These are phyloP conservation scores for Chlorella sp. DNA, from an alignment of 139 green algal genomes.

Conservation along the genomic window DNA sequence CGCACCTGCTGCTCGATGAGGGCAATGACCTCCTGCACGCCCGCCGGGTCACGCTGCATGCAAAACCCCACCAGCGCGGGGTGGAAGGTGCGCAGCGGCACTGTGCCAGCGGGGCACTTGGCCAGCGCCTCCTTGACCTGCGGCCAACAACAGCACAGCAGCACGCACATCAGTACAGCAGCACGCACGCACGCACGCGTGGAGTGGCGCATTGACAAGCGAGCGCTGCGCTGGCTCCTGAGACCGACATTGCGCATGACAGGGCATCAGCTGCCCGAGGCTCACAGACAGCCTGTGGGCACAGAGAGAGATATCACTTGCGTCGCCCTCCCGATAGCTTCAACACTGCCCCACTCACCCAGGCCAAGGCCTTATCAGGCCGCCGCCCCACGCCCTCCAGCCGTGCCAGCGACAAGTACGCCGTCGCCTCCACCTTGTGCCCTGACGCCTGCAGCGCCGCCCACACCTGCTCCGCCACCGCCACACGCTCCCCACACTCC, in stretches of 20 bases:
- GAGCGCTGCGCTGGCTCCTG: too few species aligned
- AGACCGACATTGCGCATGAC: too few species aligned
- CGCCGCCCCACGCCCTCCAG: slow-evolving; percentile 24
- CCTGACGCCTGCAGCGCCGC: slow-evolving; percentile 10
- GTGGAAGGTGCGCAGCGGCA: slow-evolving; percentile 28
- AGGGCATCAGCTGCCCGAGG: too few species aligned
- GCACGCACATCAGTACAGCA: too few species aligned
- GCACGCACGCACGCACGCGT: too few species aligned
- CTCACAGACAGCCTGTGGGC: too few species aligned
- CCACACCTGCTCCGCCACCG: slow-evolving; percentile 15
- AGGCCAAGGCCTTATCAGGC: slow-evolving; percentile 11
- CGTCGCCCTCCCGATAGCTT: too few species aligned
- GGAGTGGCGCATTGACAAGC: too few species aligned
- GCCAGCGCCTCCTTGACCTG: neutral
- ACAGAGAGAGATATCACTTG: too few species aligned
- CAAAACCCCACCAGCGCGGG: slow-evolving; percentile 28
- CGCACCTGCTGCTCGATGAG: too few species aligned
- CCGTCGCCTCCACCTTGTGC: slow-evolving; percentile 7
- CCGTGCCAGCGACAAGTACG: slow-evolving; percentile 24
- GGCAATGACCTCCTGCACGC: too few species aligned
- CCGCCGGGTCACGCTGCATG: slow-evolving; percentile 7
- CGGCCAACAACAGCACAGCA: too few species aligned
- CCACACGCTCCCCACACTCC: neutral
- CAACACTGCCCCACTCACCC: slow-evolving; percentile 25
- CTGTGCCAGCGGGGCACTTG: neutral